These are phyloP conservation scores for Papilionanthe hybrid DNA, from an alignment of 116 monocot genomes.

Conservation along the genomic window DNA sequence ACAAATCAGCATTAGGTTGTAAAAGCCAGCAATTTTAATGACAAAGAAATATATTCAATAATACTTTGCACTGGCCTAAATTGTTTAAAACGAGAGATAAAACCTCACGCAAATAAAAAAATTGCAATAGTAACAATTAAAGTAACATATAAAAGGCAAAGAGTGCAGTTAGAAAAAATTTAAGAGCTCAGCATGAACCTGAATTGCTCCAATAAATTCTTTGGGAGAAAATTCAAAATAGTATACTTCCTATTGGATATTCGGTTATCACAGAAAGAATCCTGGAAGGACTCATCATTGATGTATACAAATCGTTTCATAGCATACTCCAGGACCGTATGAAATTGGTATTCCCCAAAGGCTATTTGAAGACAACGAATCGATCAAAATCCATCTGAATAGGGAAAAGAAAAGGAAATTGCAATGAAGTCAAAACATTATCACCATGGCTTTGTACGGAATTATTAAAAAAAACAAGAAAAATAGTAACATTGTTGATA, in stretches of 20 bases:
- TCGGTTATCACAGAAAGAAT: conserved; percentile 64
- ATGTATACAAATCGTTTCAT: conserved; percentile 93
- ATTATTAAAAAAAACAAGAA: not conserved
- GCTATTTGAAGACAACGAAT: not conserved
- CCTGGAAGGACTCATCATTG: conserved; percentile 60
- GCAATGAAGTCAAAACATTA: not conserved
- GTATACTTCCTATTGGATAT: conserved; percentile 95
- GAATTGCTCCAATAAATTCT: conserved; percentile 98
- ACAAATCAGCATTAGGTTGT: not conserved
- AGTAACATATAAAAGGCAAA: not conserved
- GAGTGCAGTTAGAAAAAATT: not conserved
- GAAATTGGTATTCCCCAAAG: not conserved
- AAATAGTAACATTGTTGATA: not conserved
- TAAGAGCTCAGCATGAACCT: conserved; percentile 31
- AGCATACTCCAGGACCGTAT: conserved; percentile 12
- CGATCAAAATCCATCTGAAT: conserved; percentile 2
- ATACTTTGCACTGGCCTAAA: not conserved
- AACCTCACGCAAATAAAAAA: not conserved
- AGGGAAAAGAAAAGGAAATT: not conserved
- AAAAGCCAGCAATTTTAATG: not conserved
- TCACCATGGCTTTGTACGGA: not conserved
- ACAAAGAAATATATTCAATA: not conserved
- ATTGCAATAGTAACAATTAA: not conserved
- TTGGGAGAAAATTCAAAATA: conserved; percentile 82
- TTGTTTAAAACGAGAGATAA: not conserved